These are phyloP conservation scores for Echium plantagineum DNA, from an alignment of 257 asterid species.

Conservation along the genomic window DNA sequence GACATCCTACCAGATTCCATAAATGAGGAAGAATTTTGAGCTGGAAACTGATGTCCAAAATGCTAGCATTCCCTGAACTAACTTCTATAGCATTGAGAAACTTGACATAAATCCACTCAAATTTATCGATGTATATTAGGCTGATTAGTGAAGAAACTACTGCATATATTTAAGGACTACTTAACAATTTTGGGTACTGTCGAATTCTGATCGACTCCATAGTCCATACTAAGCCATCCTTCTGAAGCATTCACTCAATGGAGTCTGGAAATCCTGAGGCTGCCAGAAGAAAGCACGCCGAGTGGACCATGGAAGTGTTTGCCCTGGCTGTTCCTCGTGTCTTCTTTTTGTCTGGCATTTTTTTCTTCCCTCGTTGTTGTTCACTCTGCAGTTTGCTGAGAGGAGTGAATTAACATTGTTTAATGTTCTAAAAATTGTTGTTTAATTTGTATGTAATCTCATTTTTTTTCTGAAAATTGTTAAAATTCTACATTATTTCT, in stretches of 20 bases:
- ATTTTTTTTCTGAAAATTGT: background rate
- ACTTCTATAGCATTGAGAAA: constrained; percentile 42
- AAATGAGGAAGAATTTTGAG: constrained; percentile 39
- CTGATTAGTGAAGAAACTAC: constrained; percentile 24
- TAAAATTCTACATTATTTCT: too few species aligned
- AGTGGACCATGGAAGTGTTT: too few species aligned
- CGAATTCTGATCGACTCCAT: background rate
- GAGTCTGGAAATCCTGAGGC: too few species aligned
- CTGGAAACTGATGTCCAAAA: constrained; percentile 43
- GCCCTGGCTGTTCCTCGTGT: too few species aligned
- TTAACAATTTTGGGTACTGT: background rate
- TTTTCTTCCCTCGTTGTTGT: background rate
- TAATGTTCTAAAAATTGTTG: background rate
- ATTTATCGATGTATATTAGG: constrained; percentile 57
- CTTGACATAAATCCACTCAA: constrained; percentile 29
- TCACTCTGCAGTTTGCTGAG: background rate
- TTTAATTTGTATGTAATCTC: background rate
- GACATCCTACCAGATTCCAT: constrained; percentile 28
- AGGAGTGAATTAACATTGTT: background rate
- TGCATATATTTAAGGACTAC: background rate
- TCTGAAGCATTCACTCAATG: too few species aligned
- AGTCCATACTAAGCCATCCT: too few species aligned
- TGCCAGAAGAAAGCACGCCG: too few species aligned
- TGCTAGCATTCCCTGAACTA: constrained; percentile 29
- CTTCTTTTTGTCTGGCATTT: background rate